Evolutionary conservation across 768 basidiomycete species (phyloP), one percentile per base, ranked within the genome.

Genomic region (Suillus plorans): DNA sequence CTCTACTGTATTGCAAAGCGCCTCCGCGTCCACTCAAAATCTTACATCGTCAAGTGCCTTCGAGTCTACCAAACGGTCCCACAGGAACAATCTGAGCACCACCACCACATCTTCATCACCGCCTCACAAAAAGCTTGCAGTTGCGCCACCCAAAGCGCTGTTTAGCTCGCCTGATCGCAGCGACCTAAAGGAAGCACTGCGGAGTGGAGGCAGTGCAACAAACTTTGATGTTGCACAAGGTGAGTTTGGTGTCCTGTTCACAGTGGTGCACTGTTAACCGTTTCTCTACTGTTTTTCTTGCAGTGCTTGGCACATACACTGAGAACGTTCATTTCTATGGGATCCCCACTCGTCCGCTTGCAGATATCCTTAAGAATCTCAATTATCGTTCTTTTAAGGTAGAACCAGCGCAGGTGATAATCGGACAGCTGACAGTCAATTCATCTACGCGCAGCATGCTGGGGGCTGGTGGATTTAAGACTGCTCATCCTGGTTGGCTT

Each of bases 381-480:
- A 9, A 4, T 0, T 45, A 45, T 20, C 20, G 8, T 45, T 45
- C 20, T 45, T 45, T n/a, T 8, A 0, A 20, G 18, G 0, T 47
- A n/a, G 45, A 47, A 4, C 12, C n/a, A 13, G 0, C 12, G 2
- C 45, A 47, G n/a, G 12, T n/a, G 1, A 47, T 47, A 0, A 22
- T 22, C 12, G 45, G n/a, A 47, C n/a, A 22, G n/a, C 4, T 47
- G 20, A 47, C 12, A 5, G 12, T 47, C 9, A 47, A 47, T 47
- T 4, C 45, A 47, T 47, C 45, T 5, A 4, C 10, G 1, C 1
- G 12, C 45, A 47, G 45, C 12, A 47, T 62, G 16, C 42, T 63
- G 0, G 53, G 62, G 13, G 49, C 45, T 16, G 52, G 62, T 1
- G 16, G 10, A 42, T 63, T 63, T 39, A 63, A 63, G 39, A 63